Percentiles rank a stretch among this genome's conserved stretches.
Evolutionary conservation across 805 yeast species (phyloP).

Genomic region (Yarrowia deformans): DNA sequence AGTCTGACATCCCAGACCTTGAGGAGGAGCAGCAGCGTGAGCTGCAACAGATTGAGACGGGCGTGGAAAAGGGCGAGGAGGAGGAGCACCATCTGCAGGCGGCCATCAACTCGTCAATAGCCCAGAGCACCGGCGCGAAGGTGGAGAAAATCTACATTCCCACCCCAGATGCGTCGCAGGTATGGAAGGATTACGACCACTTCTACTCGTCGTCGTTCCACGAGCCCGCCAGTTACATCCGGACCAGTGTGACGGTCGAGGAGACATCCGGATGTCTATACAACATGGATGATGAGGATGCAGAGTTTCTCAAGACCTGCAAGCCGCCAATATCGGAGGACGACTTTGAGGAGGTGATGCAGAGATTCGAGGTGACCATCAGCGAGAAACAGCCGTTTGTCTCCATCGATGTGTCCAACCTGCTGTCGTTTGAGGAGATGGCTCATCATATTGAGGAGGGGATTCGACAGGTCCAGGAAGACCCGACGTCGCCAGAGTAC

Average conservation of each 20-base stretch:
- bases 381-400: constrained; percentile 87
- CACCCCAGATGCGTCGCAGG: constrained; percentile 90
- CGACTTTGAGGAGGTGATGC: constrained; percentile 82
- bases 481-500: constrained; percentile 55
- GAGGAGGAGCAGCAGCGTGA: constrained; percentile 86
- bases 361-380: constrained; percentile 75
- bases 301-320: constrained; percentile 61
- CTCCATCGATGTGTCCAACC: constrained; percentile 80
- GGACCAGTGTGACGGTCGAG: constrained; percentile 94
- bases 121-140: constrained; percentile 59
- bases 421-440: constrained; percentile 73
- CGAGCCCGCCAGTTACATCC: constrained; percentile 81
- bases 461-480: constrained; percentile 60
- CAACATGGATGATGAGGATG: constrained; percentile 90
- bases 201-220: constrained; percentile 72
- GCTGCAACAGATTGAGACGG: constrained; percentile 88
- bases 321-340: constrained; percentile 65
- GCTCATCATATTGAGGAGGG: constrained; percentile 54
- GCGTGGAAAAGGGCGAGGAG: constrained; percentile 97
- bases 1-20: constrained; percentile 78
- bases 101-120: constrained; percentile 81
- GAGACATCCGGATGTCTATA: constrained; percentile 88
- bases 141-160: constrained; percentile 80
- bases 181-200: constrained; percentile 76
- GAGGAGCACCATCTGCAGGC: constrained; percentile 95